These are phyloP conservation scores for Sungouiozyma intestinalis DNA, from an alignment of 805 yeast genomes.

Conservation along the genomic window DNA sequence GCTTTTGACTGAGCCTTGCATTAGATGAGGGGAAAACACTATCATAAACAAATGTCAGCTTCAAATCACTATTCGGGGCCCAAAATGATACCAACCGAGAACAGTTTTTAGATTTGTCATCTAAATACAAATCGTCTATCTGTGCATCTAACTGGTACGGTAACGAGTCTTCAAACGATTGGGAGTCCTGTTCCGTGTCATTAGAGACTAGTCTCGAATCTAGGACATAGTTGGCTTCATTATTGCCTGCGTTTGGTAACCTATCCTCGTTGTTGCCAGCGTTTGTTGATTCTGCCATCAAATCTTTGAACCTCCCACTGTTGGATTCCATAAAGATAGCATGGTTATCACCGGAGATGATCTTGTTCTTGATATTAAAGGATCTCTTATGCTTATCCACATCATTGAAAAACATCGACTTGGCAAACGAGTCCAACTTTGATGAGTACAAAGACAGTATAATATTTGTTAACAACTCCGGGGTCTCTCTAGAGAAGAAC, in stretches of 20 bases:
- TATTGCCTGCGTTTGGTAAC: neutral
- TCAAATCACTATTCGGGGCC: conserved; percentile 28
- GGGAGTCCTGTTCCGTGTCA: neutral
- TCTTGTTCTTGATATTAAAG: conserved; percentile 64
- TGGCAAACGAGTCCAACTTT: conserved; percentile 78
- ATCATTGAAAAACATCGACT: conserved; percentile 34
- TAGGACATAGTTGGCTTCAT: neutral
- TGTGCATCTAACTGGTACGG: conserved; percentile 53
- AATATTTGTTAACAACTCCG: conserved; percentile 70
- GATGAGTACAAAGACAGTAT: conserved; percentile 87
- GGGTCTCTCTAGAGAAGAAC: conserved; percentile 78
- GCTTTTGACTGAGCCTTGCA: neutral
- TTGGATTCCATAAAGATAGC: conserved; percentile 83
- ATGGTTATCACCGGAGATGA: conserved; percentile 64
- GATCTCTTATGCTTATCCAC: conserved; percentile 1
- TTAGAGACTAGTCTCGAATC: neutral
- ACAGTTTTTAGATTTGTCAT: conserved; percentile 35
- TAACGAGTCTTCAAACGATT: conserved; percentile 9
- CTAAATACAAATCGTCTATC: conserved; percentile 76
- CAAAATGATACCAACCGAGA: conserved; percentile 63
- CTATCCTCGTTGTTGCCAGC: neutral
- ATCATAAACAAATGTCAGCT: conserved; percentile 59
- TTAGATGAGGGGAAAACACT: conserved; percentile 37
- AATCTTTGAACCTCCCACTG: conserved; percentile 13
- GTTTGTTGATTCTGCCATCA: neutral